Percentiles rank a stretch among this genome's conserved stretches.
phyloP scores from a whole-genome alignment of 495 filamentous ascomycete species.

The Aspergillus incahuasiensis region DNA sequence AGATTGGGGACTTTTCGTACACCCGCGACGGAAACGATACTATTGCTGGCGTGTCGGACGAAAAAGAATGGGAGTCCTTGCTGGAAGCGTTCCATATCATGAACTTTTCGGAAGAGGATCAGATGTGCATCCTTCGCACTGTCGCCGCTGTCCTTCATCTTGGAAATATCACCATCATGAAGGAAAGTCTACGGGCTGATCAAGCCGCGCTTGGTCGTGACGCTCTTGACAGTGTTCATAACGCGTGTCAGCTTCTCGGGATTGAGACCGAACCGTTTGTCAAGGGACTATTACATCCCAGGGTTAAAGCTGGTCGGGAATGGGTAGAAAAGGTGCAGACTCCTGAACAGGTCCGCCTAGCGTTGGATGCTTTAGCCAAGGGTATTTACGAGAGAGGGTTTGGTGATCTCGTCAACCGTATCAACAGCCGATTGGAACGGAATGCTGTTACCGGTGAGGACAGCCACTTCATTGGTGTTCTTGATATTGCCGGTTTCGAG shows the following conservation, averaged over 20 bases:
- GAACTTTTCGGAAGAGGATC: conserved; percentile 86
- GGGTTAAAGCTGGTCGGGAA: conserved; percentile 90
- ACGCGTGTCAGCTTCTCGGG: conserved; percentile 78
- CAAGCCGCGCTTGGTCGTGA: conserved; percentile 79
- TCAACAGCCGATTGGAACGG: conserved; percentile 87
- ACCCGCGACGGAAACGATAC: conserved; percentile 84
- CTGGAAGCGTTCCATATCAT: conserved; percentile 94
- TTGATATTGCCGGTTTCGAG: conserved; percentile 99
- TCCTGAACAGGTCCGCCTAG: conserved; percentile 87
- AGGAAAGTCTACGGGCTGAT: conserved; percentile 84
- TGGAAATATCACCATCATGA: conserved; percentile 83
- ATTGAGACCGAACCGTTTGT: conserved; percentile 81
- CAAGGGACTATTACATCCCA: conserved; percentile 83
- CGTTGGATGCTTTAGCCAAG: conserved; percentile 89
- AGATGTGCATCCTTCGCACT: conserved; percentile 74
- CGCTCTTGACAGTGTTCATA: conserved; percentile 63
- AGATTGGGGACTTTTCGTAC: conserved; percentile 85
- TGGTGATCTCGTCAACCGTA: conserved; percentile 83
- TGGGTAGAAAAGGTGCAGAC: conserved; percentile 99
- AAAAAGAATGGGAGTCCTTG: conserved; percentile 81
- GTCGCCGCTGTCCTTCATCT: conserved; percentile 90
- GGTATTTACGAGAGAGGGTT: conserved; percentile 97
- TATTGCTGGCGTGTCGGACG: conserved; percentile 87
- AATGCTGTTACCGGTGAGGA: conserved; percentile 75
- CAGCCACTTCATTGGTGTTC: conserved; percentile 91